Percentiles rank a stretch among this genome's conserved stretches.
phyloP scores from a whole-genome alignment of 2,329 filamentous ascomycete genomes.

The Aureobasidium zeae region DNA sequence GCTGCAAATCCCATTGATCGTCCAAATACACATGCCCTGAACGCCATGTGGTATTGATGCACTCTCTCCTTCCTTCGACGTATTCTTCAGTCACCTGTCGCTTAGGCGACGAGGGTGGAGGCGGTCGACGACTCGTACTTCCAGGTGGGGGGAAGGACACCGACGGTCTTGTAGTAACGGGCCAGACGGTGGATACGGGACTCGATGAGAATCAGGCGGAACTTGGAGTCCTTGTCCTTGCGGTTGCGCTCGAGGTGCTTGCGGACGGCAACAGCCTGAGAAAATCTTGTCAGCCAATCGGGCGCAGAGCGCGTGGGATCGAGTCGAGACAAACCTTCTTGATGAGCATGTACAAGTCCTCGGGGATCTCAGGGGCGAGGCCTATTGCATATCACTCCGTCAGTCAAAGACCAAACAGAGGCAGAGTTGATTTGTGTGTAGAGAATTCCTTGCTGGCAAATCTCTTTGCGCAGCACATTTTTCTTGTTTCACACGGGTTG shows the following conservation, averaged over 20 bases:
- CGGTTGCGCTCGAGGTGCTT: slow-evolving; percentile 99
- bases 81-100: slow-evolving; percentile 20
- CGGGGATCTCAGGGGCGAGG: slow-evolving; percentile 95
- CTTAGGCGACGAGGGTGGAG: slow-evolving; percentile 85
- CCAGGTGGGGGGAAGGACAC: slow-evolving; percentile 81
- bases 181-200: slow-evolving; percentile 99
- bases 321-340: slow-evolving; percentile 70
- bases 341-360: slow-evolving; percentile 99
- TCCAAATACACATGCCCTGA: slow-evolving; percentile 17
- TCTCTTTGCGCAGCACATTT: slow-evolving; percentile 26
- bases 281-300: slow-evolving; percentile 5
- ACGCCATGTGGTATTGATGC: slow-evolving; percentile 15
- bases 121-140: slow-evolving; percentile 98
- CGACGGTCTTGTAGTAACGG: slow-evolving; percentile 98
- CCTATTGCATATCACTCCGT: slow-evolving; percentile 53
- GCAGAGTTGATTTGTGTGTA: slow-evolving; percentile 27
- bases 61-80: slow-evolving; percentile 7
- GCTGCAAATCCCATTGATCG: slow-evolving; percentile 11
- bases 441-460: slow-evolving; percentile 5
- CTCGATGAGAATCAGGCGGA: slow-evolving; percentile 99
- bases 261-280: slow-evolving; percentile 87
- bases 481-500: slow-evolving; percentile 31
- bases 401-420: slow-evolving; percentile 37
- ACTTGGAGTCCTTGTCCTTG: slow-evolving; percentile 99
- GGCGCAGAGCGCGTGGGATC: not conserved